Conservation (phyloP, 2,329 filamentous ascomycete species). For the Penicillium sp. region DNA sequence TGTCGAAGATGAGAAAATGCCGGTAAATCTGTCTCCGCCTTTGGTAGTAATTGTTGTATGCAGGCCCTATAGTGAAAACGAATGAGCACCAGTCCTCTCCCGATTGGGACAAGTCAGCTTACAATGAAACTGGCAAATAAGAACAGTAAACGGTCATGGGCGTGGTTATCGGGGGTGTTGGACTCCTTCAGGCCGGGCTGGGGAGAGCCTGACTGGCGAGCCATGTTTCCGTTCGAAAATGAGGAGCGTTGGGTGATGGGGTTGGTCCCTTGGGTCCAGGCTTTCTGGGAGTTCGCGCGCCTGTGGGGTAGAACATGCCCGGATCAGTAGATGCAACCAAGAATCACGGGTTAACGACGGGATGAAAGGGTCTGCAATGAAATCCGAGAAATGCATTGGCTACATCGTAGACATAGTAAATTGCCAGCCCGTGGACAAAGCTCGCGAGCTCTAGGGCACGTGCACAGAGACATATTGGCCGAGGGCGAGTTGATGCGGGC, state of each 20-base stretch:
- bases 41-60: slow-evolving; percentile 56
- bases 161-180: slow-evolving; percentile 56
- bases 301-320: slow-evolving; percentile 25
- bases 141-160: slow-evolving; percentile 60
- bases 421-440: slow-evolving; percentile 7
- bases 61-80: slow-evolving; percentile 48
- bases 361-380: neutral
- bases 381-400: slow-evolving; percentile 19
- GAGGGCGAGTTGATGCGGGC: neutral
- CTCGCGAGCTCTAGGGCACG: slow-evolving; percentile 14
- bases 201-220: slow-evolving; percentile 38
- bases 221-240: slow-evolving; percentile 54
- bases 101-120: slow-evolving; percentile 31
- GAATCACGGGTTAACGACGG: slow-evolving; percentile 3
- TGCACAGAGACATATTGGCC: slow-evolving; percentile 9
- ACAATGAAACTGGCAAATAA: slow-evolving; percentile 60
- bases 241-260: slow-evolving; percentile 58
- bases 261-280: slow-evolving; percentile 61
- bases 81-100: slow-evolving; percentile 19
- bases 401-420: slow-evolving; percentile 10
- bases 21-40: slow-evolving; percentile 60
- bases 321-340: slow-evolving; percentile 19
- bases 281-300: slow-evolving; percentile 57
- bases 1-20: slow-evolving; percentile 58
- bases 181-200: slow-evolving; percentile 48